These are phyloP conservation scores for Pyrenophora teres DNA, from an alignment of 2,329 filamentous ascomycete genomes.

Conservation along the genomic window DNA sequence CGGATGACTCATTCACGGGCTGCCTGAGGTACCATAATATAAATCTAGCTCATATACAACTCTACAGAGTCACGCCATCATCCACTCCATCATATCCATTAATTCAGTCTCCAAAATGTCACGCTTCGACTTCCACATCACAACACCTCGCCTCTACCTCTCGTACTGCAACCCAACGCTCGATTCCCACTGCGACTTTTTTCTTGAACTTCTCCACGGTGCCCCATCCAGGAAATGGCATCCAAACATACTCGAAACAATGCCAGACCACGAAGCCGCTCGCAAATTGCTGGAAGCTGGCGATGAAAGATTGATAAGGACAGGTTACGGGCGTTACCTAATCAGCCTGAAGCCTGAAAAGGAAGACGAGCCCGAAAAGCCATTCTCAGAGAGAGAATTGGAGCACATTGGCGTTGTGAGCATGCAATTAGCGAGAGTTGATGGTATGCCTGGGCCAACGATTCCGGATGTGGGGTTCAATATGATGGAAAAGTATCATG, in stretches of 20 bases:
- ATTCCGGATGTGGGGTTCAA: conserved; percentile 28
- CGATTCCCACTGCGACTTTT: conserved; percentile 21
- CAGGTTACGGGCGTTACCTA: conserved; percentile 35
- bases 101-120: background rate
- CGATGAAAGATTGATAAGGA: conserved; percentile 15
- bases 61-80: too few relatives aligned
- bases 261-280: conserved; percentile 9
- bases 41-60: background rate
- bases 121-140: conserved; percentile 63
- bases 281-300: conserved; percentile 14
- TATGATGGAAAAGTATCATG: conserved; percentile 15
- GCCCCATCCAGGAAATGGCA: background rate
- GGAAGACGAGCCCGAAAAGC: background rate
- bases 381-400: conserved; percentile 2
- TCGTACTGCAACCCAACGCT: conserved; percentile 22
- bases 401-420: conserved; percentile 22
- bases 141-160: conserved; percentile 53
- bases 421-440: conserved; percentile 25
- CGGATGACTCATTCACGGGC: conserved; percentile 4
- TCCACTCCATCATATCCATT: background rate
- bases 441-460: conserved; percentile 8
- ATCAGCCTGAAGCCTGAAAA: conserved; percentile 23
- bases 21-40: background rate
- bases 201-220: conserved; percentile 5
- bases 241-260: background rate